A percentile compares a stretch with the other conserved stretches of the same genome.
phyloP scores from a whole-genome alignment of 495 filamentous ascomycete genomes.

The Penicillium riverlandense region DNA sequence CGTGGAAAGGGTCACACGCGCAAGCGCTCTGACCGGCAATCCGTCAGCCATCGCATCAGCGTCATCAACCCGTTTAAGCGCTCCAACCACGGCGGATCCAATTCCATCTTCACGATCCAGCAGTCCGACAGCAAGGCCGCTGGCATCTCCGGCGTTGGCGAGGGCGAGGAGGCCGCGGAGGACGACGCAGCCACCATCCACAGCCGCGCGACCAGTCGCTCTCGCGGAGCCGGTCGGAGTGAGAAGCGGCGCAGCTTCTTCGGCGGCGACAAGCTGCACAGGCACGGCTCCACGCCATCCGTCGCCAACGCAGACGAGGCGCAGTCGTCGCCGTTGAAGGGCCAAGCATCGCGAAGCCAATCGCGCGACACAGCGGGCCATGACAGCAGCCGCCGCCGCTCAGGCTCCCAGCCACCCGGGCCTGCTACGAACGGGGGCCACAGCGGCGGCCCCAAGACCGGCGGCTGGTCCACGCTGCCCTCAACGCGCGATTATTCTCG shows the following conservation, averaged over 20 bases:
- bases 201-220: constrained; percentile 34
- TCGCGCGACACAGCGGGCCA: constrained; percentile 23
- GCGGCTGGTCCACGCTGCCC: constrained; percentile 35
- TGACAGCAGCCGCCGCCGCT: constrained; percentile 26
- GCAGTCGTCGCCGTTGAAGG: constrained; percentile 14
- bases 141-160: not conserved
- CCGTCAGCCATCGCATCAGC: constrained; percentile 41
- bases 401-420: constrained; percentile 16
- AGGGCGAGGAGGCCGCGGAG: constrained; percentile 19
- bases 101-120: constrained; percentile 30
- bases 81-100: constrained; percentile 22
- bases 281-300: constrained; percentile 30
- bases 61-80: constrained; percentile 44
- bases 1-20: constrained; percentile 23
- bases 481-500: constrained; percentile 31
- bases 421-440: not conserved
- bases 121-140: constrained; percentile 18
- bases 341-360: constrained; percentile 22
- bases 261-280: constrained; percentile 28
- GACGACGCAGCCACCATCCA: constrained; percentile 39
- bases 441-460: constrained; percentile 16
- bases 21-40: constrained; percentile 31
- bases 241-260: constrained; percentile 38
- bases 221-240: constrained; percentile 25
- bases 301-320: constrained; percentile 21